Evolutionary conservation across 1,139 yeast species (phyloP).

Genomic region (Pichia sp.): DNA sequence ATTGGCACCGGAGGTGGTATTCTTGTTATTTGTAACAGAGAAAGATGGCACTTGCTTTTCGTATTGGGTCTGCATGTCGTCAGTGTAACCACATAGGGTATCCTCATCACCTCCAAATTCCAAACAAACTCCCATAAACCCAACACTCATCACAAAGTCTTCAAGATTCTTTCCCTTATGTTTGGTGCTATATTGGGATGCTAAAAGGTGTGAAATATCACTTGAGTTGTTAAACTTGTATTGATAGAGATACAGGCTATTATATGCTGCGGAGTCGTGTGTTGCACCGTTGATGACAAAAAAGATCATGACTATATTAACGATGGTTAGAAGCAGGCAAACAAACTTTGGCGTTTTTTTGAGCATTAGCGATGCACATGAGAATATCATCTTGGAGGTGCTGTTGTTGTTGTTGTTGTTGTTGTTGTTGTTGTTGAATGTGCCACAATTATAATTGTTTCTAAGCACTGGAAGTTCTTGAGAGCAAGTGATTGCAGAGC

Average conservation of each 20-base stretch:
- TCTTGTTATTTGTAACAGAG: conserved; percentile 10
- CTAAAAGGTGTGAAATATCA: conserved; percentile 31
- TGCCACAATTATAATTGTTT: no score
- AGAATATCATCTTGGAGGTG: conserved; percentile 5
- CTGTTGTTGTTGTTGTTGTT: not conserved
- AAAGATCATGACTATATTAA: conserved; percentile 29
- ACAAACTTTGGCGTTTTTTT: conserved; percentile 18
- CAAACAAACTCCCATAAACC: conserved; percentile 47
- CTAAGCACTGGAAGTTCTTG: no score
- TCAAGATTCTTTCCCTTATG: conserved; percentile 18
- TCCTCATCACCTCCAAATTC: conserved; percentile 16
- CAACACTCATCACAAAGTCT: conserved; percentile 36
- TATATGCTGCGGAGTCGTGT: conserved; percentile 32
- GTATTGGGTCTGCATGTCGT: conserved; percentile 9
- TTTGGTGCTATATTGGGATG: conserved; percentile 28
- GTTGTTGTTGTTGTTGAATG: no score
- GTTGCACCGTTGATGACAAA: conserved; percentile 51
- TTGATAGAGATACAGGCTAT: conserved; percentile 39
- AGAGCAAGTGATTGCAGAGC: no score
- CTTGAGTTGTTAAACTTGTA: conserved; percentile 40
- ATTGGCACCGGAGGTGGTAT: conserved; percentile 6
- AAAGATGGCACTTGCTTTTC: conserved; percentile 12
- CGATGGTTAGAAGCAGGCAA: conserved; percentile 16
- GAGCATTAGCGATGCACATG: conserved; percentile 7
- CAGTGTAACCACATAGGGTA: conserved; percentile 12